These are phyloP conservation scores for Tephrocybe sp. DNA, from an alignment of 768 basidiomycete species.

Conservation along the genomic window DNA sequence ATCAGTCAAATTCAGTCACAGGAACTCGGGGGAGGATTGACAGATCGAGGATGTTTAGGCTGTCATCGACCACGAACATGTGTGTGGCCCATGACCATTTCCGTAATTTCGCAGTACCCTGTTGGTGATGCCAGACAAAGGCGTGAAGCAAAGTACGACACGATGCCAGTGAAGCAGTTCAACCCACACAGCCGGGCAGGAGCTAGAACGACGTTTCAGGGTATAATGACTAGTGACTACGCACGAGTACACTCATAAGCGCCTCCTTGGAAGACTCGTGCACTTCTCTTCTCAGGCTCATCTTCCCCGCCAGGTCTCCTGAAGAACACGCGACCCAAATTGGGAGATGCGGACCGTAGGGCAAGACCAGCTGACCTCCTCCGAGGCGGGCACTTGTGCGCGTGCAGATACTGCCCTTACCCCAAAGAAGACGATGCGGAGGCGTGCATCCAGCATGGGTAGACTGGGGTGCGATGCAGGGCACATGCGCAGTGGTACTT, in stretches of 20 bases:
- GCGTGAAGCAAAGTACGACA: no score
- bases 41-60: neutral
- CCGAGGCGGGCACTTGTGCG: neutral
- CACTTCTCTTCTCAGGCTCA: conserved; percentile 9
- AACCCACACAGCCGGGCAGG: no score
- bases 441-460: conserved; percentile 12
- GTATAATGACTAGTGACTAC: no score
- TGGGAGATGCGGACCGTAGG: neutral
- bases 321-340: neutral
- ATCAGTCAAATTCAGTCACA: neutral
- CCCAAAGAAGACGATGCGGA: neutral
- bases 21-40: neutral
- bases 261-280: neutral
- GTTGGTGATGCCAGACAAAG: no score
- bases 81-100: no score
- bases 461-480: conserved; percentile 1
- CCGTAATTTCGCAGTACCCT: no score
- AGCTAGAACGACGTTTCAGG: no score
- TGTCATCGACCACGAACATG: no score
- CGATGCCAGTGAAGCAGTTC: no score
- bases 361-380: conserved; percentile 1
- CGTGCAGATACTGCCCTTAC: neutral
- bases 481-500: neutral
- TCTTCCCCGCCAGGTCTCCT: neutral
- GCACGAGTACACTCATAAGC: no score